Evolutionary conservation across 495 filamentous ascomycete genomes (phyloP).

Genomic region (Clohesyomyces aquaticus): DNA sequence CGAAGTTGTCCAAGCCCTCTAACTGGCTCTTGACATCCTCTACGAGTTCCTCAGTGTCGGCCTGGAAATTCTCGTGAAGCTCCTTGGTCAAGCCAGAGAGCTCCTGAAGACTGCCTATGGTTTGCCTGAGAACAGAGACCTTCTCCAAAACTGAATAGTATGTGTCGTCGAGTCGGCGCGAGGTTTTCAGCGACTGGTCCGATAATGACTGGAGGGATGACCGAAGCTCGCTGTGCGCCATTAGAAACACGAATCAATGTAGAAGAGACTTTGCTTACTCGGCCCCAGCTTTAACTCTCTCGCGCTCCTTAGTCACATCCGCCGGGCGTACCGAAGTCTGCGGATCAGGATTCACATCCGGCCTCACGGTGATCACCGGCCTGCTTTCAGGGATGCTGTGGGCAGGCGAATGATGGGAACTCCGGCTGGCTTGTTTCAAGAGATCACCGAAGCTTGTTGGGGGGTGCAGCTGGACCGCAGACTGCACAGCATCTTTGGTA

Average conservation of each 20-base stretch:
- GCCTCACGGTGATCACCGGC: background rate
- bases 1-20: conserved; percentile 65
- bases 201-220: conserved; percentile 46
- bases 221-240: conserved; percentile 41
- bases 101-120: conserved; percentile 69
- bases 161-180: conserved; percentile 77
- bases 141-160: conserved; percentile 86
- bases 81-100: conserved; percentile 65
- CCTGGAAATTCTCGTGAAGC: conserved; percentile 64
- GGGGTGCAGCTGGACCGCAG: conserved; percentile 30
- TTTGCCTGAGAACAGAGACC: conserved; percentile 67
- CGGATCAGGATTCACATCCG: background rate
- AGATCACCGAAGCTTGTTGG: conserved; percentile 36
- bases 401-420: conserved; percentile 13
- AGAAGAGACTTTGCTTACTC: conserved; percentile 45
- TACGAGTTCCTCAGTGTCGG: conserved; percentile 62
- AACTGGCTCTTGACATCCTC: conserved; percentile 68
- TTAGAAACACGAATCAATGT: conserved; percentile 5
- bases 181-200: conserved; percentile 57
- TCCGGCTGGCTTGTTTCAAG: conserved; percentile 32
- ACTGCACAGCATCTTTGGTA: conserved; percentile 29
- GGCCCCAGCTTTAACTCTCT: conserved; percentile 53
- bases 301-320: conserved; percentile 51
- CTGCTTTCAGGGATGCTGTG: conserved; percentile 26
- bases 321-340: conserved; percentile 49